Evolutionary conservation across 2,329 filamentous ascomycete species (phyloP).

Genomic region (Neofusicoccum cordaticola): DNA sequence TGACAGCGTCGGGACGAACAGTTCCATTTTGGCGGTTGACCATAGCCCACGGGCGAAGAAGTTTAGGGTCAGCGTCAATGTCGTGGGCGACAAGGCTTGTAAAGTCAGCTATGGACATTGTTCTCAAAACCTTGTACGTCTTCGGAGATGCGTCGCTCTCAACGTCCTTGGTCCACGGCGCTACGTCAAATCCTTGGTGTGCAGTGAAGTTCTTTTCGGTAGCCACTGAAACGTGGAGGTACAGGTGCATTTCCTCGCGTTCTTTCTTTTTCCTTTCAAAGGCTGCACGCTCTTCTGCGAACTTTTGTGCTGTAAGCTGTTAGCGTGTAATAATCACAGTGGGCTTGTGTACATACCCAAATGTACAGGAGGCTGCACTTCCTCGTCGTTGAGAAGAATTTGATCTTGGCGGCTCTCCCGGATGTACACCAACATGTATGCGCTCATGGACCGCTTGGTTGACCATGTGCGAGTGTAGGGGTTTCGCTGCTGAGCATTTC

Average conservation of each 20-base stretch:
- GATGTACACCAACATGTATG: slow-evolving; percentile 99
- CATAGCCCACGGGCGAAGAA: slow-evolving; percentile 90
- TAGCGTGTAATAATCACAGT: slow-evolving; percentile 19
- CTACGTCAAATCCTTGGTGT: slow-evolving; percentile 81
- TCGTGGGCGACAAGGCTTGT: slow-evolving; percentile 68
- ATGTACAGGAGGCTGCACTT: slow-evolving; percentile 76
- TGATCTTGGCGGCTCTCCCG: slow-evolving; percentile 81
- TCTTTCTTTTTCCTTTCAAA: slow-evolving; percentile 79
- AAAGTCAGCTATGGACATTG: slow-evolving; percentile 75
- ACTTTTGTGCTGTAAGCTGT: slow-evolving; percentile 57
- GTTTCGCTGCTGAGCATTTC: slow-evolving; percentile 57
- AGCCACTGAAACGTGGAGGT: slow-evolving; percentile 79
- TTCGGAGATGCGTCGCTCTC: slow-evolving; percentile 68
- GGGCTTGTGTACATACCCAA: slow-evolving; percentile 58
- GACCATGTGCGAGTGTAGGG: slow-evolving; percentile 64
- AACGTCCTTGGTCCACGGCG: slow-evolving; percentile 57
- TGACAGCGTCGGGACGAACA: slow-evolving; percentile 81
- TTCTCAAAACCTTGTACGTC: slow-evolving; percentile 68
- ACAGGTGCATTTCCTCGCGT: slow-evolving; percentile 89
- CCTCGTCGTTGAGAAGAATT: slow-evolving; percentile 72
- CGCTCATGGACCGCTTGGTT: slow-evolving; percentile 72
- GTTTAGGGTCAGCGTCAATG: slow-evolving; percentile 63
- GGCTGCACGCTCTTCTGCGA: slow-evolving; percentile 77
- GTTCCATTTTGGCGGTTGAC: slow-evolving; percentile 99
- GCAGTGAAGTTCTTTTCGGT: slow-evolving; percentile 76